These are phyloP conservation scores for Sporothrix dimorphospora DNA, from an alignment of 2,329 filamentous ascomycete genomes.

Conservation along the genomic window DNA sequence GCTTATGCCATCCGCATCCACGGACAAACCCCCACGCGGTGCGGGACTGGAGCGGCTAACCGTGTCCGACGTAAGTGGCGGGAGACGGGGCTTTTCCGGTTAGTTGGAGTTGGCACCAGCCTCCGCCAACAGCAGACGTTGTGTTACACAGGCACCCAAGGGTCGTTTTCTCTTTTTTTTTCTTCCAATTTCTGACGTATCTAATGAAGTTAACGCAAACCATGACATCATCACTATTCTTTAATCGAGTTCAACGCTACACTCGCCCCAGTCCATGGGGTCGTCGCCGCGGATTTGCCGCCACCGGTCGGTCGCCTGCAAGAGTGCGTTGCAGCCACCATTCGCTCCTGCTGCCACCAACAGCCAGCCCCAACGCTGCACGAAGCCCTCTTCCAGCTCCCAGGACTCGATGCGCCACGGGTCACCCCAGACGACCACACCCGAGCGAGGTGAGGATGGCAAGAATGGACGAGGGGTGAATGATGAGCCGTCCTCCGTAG, in stretches of 20 bases:
- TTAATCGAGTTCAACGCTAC: not conserved
- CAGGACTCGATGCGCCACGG: not conserved
- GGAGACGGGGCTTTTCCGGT: too few relatives aligned
- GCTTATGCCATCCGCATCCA: too few relatives aligned
- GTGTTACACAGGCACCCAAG: too few relatives aligned
- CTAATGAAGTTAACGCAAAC: too few relatives aligned
- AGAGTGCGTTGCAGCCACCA: not conserved
- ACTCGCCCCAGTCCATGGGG: not conserved
- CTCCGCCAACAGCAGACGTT: too few relatives aligned
- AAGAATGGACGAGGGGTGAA: not conserved
- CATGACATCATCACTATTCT: too few relatives aligned
- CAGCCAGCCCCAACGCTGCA: not conserved
- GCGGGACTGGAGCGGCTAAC: too few relatives aligned
- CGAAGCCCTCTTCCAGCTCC: slow-evolving; percentile 6
- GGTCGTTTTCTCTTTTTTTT: too few relatives aligned
- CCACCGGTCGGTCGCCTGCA: slow-evolving; percentile 1
- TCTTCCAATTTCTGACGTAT: too few relatives aligned
- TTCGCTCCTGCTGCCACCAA: not conserved
- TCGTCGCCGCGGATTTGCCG: not conserved
- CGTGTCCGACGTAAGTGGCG: too few relatives aligned
- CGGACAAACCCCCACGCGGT: too few relatives aligned
- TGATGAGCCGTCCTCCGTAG: not conserved
- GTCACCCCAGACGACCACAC: slow-evolving; percentile 4
- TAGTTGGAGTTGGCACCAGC: too few relatives aligned
- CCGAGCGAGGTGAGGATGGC: not conserved